Percentiles rank a stretch among this genome's conserved stretches.
These are phyloP conservation scores for Leucosporidium yakuticum DNA, from an alignment of 768 basidiomycete species.

Conservation along the genomic window DNA sequence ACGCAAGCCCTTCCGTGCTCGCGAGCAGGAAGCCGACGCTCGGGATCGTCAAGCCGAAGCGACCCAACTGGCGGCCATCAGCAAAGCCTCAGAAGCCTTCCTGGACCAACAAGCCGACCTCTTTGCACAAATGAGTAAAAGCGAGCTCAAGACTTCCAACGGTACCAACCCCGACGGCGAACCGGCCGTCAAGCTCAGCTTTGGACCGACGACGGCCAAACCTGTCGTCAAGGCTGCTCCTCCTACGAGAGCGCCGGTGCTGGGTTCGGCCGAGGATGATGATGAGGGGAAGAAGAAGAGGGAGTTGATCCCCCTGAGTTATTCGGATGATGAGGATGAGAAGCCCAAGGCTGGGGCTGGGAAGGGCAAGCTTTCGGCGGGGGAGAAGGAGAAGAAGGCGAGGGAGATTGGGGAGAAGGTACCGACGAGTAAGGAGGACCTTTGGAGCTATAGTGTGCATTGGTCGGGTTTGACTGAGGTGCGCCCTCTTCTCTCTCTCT, in stretches of 20 bases:
- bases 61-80: conserved; percentile 76
- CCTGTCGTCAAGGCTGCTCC: conserved; percentile 4
- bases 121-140: conserved; percentile 17
- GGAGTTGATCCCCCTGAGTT: conserved; percentile 37
- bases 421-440: conserved; percentile 29
- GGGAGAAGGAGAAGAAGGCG: conserved; percentile 27
- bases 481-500: neutral
- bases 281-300: conserved; percentile 34
- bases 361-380: conserved; percentile 7
- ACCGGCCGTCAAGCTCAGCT: conserved; percentile 34
- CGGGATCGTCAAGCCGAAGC: conserved; percentile 76
- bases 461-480: conserved; percentile 38
- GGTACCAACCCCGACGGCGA: neutral
- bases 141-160: neutral
- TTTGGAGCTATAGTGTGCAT: conserved; percentile 34
- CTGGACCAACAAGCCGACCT: conserved; percentile 46
- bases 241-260: conserved; percentile 17
- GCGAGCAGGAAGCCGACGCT: conserved; percentile 77
- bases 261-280: conserved; percentile 44
- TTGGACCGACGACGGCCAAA: conserved; percentile 15
- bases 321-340: conserved; percentile 38
- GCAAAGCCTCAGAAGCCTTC: conserved; percentile 87
- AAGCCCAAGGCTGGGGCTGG: neutral
- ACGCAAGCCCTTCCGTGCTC: conserved; percentile 61
- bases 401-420: conserved; percentile 31